These are phyloP conservation scores for Aspergillus coremiiformis DNA, from an alignment of 495 filamentous ascomycete species.

Conservation along the genomic window DNA sequence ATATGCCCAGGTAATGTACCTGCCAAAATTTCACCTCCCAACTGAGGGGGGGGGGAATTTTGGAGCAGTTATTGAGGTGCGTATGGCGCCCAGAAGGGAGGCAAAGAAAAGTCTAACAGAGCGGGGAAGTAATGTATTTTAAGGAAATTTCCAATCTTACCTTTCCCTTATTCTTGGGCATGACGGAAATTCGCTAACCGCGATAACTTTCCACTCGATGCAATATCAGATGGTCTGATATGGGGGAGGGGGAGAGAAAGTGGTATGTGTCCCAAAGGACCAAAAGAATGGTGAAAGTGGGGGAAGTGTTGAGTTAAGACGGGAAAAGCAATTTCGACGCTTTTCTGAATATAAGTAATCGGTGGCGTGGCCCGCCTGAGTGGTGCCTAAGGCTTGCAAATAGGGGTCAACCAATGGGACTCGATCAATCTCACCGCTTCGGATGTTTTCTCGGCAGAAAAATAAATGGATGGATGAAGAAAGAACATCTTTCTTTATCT, in stretches of 20 bases:
- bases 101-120: constrained; percentile 20
- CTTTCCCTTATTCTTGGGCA: constrained; percentile 99
- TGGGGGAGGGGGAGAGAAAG: background rate
- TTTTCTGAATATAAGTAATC: constrained; percentile 8
- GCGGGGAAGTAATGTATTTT: constrained; percentile 15
- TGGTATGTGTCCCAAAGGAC: constrained; percentile 9
- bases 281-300: constrained; percentile 14
- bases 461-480: background rate
- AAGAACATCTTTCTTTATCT: background rate
- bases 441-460: constrained; percentile 1
- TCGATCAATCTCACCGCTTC: constrained; percentile 13
- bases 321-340: constrained; percentile 12
- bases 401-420: constrained; percentile 9
- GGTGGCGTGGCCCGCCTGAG: constrained; percentile 18
- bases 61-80: background rate
- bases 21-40: background rate
- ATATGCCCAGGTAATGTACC: background rate
- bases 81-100: background rate
- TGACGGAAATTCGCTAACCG: constrained; percentile 40
- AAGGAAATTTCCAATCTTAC: constrained; percentile 45
- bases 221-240: constrained; percentile 9
- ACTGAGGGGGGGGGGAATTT: background rate
- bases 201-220: constrained; percentile 17
- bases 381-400: constrained; percentile 25
- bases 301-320: constrained; percentile 5